These are phyloP conservation scores for Arthrobotrys musiformis DNA, from an alignment of 2,329 filamentous ascomycete species.

Conservation along the genomic window DNA sequence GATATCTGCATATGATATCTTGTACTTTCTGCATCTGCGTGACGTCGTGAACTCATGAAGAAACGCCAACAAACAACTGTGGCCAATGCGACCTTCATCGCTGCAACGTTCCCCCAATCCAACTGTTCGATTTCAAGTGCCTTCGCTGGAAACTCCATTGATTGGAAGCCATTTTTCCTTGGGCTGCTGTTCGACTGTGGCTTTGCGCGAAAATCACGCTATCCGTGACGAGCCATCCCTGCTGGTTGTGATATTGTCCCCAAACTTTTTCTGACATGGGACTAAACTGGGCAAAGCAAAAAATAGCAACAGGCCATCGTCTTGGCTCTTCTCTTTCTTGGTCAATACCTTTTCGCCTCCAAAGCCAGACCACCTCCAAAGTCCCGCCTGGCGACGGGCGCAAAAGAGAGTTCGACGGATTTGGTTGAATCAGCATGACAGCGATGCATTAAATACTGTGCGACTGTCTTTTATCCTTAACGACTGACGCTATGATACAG, in stretches of 20 bases:
- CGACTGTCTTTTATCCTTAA: not conserved
- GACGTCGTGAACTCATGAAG: not conserved
- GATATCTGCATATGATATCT: too few species aligned
- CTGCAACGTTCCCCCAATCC: not conserved
- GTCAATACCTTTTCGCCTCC: not conserved
- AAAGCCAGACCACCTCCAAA: not conserved
- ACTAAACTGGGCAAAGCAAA: slow-evolving; percentile 20
- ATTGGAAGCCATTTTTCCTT: not conserved
- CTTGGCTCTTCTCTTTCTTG: too few species aligned
- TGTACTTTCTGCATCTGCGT: too few species aligned
- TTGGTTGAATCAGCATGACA: not conserved
- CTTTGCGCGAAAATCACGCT: slow-evolving; percentile 48
- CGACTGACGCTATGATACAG: not conserved
- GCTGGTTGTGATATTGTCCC: slow-evolving; percentile 5
- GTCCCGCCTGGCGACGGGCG: slow-evolving; percentile 10
- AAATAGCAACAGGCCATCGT: slow-evolving; percentile 53
- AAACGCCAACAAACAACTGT: not conserved
- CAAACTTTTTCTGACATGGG: too few species aligned
- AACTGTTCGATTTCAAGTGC: too few species aligned
- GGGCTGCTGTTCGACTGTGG: slow-evolving; percentile 18
- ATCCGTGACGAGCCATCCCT: slow-evolving; percentile 25
- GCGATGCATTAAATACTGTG: slow-evolving; percentile 14
- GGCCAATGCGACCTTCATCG: slow-evolving; percentile 15
- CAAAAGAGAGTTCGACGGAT: not conserved
- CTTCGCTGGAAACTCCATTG: not conserved